Conservation (phyloP, 306 rosid genomes). For the Quercus wislizeni region DNA sequence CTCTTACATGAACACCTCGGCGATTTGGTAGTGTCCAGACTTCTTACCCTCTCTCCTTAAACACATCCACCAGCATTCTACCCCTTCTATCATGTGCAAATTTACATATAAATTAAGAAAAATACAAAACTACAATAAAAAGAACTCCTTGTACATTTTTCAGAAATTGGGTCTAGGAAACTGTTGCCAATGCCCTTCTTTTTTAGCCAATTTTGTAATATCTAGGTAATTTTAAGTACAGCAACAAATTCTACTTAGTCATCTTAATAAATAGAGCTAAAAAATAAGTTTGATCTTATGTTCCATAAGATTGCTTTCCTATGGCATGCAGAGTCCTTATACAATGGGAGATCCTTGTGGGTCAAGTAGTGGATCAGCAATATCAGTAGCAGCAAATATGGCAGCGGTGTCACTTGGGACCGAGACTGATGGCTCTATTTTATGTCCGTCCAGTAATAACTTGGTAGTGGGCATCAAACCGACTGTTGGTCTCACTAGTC, state of each 20-base stretch:
- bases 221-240: neutral
- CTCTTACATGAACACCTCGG: too few relatives aligned
- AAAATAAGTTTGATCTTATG: neutral
- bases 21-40: too few relatives aligned
- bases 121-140: too few relatives aligned
- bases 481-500: conserved; percentile 48
- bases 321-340: conserved; percentile 37
- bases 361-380: conserved; percentile 59
- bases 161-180: too few relatives aligned
- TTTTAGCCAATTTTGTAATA: neutral
- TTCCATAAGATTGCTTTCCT: neutral
- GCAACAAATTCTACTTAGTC: neutral
- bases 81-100: too few relatives aligned
- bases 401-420: conserved; percentile 45
- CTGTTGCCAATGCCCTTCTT: neutral
- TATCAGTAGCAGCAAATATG: conserved; percentile 48
- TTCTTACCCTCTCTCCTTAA: too few relatives aligned
- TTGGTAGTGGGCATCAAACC: conserved; percentile 55
- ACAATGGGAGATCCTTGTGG: conserved; percentile 40
- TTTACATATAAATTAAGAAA: too few relatives aligned
- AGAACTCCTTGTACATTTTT: too few relatives aligned
- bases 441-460: conserved; percentile 40
- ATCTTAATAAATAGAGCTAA: neutral
- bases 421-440: conserved; percentile 48
- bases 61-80: too few relatives aligned